Percentiles rank a stretch among this genome's conserved stretches.
Evolutionary conservation across 2,329 filamentous ascomycete genomes (phyloP).

Genomic region (Cladorrhinum sp.): DNA sequence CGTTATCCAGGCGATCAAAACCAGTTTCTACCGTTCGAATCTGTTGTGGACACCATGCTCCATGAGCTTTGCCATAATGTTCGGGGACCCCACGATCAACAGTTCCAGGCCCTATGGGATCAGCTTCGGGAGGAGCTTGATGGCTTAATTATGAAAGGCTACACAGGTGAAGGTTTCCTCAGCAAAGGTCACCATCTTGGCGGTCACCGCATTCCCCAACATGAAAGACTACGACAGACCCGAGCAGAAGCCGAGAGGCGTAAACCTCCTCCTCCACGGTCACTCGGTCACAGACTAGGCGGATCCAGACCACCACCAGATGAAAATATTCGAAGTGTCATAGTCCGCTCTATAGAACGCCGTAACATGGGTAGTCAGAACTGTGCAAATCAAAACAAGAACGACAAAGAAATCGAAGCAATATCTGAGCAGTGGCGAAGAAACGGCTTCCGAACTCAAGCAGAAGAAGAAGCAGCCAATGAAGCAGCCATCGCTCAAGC

Average conservation of each 20-base stretch:
- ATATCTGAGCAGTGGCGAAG: conserved; percentile 61
- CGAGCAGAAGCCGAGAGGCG: conserved; percentile 72
- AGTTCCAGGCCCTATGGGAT: conserved; percentile 86
- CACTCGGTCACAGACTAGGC: conserved; percentile 70
- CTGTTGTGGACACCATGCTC: conserved; percentile 85
- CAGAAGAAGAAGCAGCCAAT: conserved; percentile 85
- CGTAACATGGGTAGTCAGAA: conserved; percentile 62
- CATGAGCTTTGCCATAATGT: conserved; percentile 92
- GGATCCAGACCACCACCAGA: conserved; percentile 54
- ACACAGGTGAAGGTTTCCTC: conserved; percentile 86
- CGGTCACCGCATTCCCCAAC: conserved; percentile 58
- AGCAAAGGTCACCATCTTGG: conserved; percentile 72
- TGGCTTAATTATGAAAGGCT: conserved; percentile 73
- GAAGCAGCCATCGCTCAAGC: conserved; percentile 83
- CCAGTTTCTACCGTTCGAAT: conserved; percentile 77
- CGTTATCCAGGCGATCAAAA: conserved; percentile 70
- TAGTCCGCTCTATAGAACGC: conserved; percentile 68
- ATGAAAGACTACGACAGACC: conserved; percentile 73
- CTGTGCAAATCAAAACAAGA: conserved; percentile 70
- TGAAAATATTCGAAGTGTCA: conserved; percentile 67
- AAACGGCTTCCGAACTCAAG: conserved; percentile 77
- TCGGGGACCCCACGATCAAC: conserved; percentile 75
- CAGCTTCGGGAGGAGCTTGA: conserved; percentile 84
- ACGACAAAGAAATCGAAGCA: conserved; percentile 63
- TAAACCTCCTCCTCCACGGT: conserved; percentile 48